Evolutionary conservation across 257 asterid species (phyloP).

Genomic region (Schizonepeta tenuifolia): DNA sequence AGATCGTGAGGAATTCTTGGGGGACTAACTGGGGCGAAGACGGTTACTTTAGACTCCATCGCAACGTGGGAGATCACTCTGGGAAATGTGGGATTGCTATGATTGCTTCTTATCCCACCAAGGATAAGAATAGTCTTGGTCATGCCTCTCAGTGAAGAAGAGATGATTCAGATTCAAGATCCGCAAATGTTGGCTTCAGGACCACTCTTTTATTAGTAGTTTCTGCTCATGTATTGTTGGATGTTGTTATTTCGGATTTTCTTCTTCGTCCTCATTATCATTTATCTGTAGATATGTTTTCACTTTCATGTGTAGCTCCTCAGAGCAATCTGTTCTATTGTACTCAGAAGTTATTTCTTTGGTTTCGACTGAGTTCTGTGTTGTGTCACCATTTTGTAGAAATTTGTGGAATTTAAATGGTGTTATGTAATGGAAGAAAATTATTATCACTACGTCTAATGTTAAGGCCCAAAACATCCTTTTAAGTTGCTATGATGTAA

Average conservation of each 20-base stretch:
- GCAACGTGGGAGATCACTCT: constrained; percentile 40
- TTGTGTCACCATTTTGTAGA: too few relatives aligned
- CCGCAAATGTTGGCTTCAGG: constrained; percentile 22
- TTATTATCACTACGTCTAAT: too few relatives aligned
- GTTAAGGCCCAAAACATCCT: too few relatives aligned
- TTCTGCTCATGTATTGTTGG: constrained; percentile 29
- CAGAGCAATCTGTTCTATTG: not conserved
- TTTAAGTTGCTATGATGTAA: too few relatives aligned
- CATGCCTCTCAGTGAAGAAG: constrained; percentile 48
- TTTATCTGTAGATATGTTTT: constrained; percentile 38
- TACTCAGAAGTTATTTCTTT: too few relatives aligned
- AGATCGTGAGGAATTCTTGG: constrained; percentile 93
- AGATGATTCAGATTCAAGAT: too few relatives aligned
- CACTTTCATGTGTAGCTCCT: constrained; percentile 20
- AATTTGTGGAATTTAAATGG: too few relatives aligned
- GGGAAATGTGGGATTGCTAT: constrained; percentile 82
- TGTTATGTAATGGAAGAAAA: too few relatives aligned
- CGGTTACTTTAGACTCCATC: constrained; percentile 67
- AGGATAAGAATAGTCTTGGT: constrained; percentile 31
- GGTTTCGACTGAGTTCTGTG: too few relatives aligned
- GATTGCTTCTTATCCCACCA: constrained; percentile 77
- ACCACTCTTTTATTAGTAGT: constrained; percentile 26
- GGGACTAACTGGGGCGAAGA: constrained; percentile 79
- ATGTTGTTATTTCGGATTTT: constrained; percentile 11
- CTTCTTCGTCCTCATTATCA: not conserved